phyloP scores from a whole-genome alignment of 768 basidiomycete genomes.

The Collybia sordida region DNA sequence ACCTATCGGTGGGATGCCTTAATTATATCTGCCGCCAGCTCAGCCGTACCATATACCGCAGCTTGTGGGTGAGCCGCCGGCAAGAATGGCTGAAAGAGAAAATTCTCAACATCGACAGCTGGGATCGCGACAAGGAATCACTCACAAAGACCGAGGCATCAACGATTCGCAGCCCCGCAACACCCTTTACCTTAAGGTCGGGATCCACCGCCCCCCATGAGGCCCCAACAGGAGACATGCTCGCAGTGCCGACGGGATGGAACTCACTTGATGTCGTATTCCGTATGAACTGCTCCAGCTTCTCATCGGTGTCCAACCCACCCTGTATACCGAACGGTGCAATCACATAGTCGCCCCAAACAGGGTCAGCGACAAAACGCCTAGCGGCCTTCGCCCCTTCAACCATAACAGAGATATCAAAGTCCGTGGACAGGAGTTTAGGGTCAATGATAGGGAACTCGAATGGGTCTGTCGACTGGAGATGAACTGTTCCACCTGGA shows the following conservation, averaged over 20 bases:
- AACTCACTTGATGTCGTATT: constrained; percentile 8
- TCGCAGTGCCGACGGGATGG: constrained; percentile 24
- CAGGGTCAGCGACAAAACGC: constrained; percentile 12
- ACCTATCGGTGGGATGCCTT: constrained; percentile 6
- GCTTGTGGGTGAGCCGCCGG: constrained; percentile 26
- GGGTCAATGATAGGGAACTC: constrained; percentile 41
- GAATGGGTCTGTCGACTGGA: constrained; percentile 10
- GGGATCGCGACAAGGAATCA: background rate
- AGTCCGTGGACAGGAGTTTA: constrained; percentile 29
- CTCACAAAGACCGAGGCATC: constrained; percentile 26
- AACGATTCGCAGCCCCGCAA: constrained; percentile 27
- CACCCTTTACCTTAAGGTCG: constrained; percentile 27
- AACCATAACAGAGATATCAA: constrained; percentile 21
- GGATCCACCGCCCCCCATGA: constrained; percentile 27
- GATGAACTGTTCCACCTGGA: constrained; percentile 19
- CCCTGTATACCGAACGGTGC: constrained; percentile 8
- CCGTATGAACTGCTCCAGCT: constrained; percentile 17
- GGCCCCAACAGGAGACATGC: constrained; percentile 20
- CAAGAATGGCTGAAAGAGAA: constrained; percentile 18
- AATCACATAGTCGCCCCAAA: constrained; percentile 15
- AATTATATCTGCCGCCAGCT: constrained; percentile 28
- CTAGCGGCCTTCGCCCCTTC: constrained; percentile 12
- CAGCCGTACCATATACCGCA: constrained; percentile 24
- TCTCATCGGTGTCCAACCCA: constrained; percentile 18
- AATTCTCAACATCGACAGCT: background rate